These are phyloP conservation scores for Solanum gandarillasii DNA, from an alignment of 257 asterid genomes.

Conservation along the genomic window DNA sequence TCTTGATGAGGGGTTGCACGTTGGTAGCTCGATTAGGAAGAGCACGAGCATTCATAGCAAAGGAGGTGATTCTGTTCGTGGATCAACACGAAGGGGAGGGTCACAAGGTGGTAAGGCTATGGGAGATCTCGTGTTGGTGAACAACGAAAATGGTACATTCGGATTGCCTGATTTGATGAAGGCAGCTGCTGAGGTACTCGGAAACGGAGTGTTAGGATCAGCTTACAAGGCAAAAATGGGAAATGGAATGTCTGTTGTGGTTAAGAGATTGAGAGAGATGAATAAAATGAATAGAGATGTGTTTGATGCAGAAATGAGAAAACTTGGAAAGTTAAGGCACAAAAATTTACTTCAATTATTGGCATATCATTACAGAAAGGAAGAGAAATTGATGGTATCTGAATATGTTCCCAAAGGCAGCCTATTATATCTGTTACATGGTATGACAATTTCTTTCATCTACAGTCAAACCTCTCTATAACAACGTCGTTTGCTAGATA, in stretches of 20 bases:
- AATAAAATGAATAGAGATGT: slow-evolving; percentile 53
- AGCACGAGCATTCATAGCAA: slow-evolving; percentile 14
- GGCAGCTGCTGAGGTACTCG: slow-evolving; percentile 96
- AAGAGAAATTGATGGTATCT: slow-evolving; percentile 72
- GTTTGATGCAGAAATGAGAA: slow-evolving; percentile 51
- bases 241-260: slow-evolving; percentile 66
- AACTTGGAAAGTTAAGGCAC: slow-evolving; percentile 51
- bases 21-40: slow-evolving; percentile 19
- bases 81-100: slow-evolving; percentile 25
- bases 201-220: slow-evolving; percentile 78
- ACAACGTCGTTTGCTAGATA: background rate
- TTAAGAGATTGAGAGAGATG: slow-evolving; percentile 73
- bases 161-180: slow-evolving; percentile 87
- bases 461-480: background rate
- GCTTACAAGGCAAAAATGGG: slow-evolving; percentile 72
- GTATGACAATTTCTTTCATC: slow-evolving; percentile 16
- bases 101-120: slow-evolving; percentile 6
- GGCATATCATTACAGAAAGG: slow-evolving; percentile 75
- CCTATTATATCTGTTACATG: slow-evolving; percentile 60
- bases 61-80: slow-evolving; percentile 13
- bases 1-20: slow-evolving; percentile 34
- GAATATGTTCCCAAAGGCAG: slow-evolving; percentile 70
- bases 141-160: slow-evolving; percentile 56
- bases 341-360: slow-evolving; percentile 55
- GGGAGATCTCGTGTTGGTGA: slow-evolving; percentile 56